phyloP scores from a whole-genome alignment of 192 early-diverging fungal genomes.

The Coemansia sp. region DNA sequence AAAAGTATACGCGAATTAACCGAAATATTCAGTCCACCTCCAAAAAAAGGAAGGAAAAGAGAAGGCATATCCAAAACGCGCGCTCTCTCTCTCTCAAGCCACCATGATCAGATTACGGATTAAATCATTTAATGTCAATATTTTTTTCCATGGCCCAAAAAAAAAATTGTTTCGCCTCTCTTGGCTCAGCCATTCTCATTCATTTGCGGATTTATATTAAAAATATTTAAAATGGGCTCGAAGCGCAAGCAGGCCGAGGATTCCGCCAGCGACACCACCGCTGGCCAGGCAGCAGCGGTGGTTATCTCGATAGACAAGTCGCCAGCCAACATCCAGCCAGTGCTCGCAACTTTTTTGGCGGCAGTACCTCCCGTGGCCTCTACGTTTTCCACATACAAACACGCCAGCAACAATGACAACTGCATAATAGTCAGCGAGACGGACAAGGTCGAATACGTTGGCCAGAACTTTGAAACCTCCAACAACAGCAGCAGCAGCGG shows the following conservation, averaged over 20 bases:
- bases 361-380: conserved; percentile 44
- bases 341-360: conserved; percentile 45
- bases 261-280: background rate
- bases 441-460: conserved; percentile 76
- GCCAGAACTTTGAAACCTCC: conserved; percentile 64
- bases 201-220: background rate
- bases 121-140: no score
- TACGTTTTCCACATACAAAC: conserved; percentile 41
- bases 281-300: conserved; percentile 11
- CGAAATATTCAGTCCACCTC: no score
- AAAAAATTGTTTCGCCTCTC: background rate
- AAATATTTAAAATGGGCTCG: conserved; percentile 18
- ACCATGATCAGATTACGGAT: background rate
- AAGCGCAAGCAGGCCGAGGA: conserved; percentile 43
- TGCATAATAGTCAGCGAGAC: conserved; percentile 67
- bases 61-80: no score
- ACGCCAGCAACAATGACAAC: conserved; percentile 15
- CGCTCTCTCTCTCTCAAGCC: no score
- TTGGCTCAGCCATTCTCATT: background rate
- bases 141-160: background rate
- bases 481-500: no score
- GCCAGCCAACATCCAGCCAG: conserved; percentile 49
- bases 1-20: no score
- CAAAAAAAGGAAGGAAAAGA: no score
- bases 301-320: conserved; percentile 43